Evolutionary conservation across 805 yeast genomes (phyloP).

Genomic region (Debaryomyces hansenii): DNA sequence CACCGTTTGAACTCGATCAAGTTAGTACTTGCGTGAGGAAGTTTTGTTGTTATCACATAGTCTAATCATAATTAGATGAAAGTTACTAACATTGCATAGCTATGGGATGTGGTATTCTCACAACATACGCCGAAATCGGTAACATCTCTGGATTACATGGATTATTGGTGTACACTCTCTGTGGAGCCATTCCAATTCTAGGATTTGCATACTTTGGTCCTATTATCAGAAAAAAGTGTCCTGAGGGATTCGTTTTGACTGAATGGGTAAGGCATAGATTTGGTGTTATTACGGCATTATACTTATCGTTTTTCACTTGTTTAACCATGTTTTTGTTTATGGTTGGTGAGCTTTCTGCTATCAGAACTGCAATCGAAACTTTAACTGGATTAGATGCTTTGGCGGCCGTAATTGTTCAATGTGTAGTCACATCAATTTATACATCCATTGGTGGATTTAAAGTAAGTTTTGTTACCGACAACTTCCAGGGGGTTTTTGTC

Average conservation of each 20-base stretch:
- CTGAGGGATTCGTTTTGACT: constrained; percentile 86
- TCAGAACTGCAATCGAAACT: constrained; percentile 72
- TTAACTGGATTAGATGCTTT: constrained; percentile 77
- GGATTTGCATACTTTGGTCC: constrained; percentile 87
- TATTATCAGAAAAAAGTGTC: constrained; percentile 70
- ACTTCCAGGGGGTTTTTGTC: constrained; percentile 78
- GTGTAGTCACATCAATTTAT: constrained; percentile 83
- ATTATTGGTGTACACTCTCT: constrained; percentile 70
- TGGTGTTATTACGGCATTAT: constrained; percentile 71
- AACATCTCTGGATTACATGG: constrained; percentile 88
- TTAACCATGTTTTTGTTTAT: constrained; percentile 82
- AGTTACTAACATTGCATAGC: constrained; percentile 38
- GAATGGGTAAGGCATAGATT: constrained; percentile 91
- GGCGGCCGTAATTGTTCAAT: constrained; percentile 80
- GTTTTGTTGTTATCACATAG: constrained; percentile 18
- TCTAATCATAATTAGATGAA: background rate
- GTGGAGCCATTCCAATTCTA: constrained; percentile 82
- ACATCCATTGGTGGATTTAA: constrained; percentile 88
- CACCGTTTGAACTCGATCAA: constrained; percentile 47
- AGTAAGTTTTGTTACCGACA: constrained; percentile 85
- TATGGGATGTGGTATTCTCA: constrained; percentile 84
- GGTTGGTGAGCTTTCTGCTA: constrained; percentile 84
- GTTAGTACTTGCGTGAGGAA: constrained; percentile 47
- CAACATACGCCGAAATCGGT: constrained; percentile 86
- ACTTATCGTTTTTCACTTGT: constrained; percentile 77